Evolutionary conservation across 1,284 basidiomycete genomes (phyloP), one percentile per base, ranked within the genome.

Genomic region (Trametes hirsuta): DNA sequence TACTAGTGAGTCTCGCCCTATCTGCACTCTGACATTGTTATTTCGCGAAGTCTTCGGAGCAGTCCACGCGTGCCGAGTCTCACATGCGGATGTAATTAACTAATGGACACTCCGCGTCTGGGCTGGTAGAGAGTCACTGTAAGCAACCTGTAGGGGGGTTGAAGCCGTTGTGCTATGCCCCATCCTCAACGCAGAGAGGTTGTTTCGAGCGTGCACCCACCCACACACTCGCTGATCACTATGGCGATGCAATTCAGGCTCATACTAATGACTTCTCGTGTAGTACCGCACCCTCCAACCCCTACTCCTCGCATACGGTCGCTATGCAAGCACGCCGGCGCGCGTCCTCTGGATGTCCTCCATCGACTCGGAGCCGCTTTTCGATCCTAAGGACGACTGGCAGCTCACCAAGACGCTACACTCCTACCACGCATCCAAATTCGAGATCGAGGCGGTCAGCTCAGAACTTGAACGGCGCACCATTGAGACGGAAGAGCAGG

Each of bases 281-380:
- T 66, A 91, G 89, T 87, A 81, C 66, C 84, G 86, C 41, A 75
- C 78, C n/a, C 74, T 90, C 15, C 76, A 85, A 66, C 76, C 77
- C 6, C 71, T 83, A 14, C 76, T 91, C 6, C 63, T 74, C 11
- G 77, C 78, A 36, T 79, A 81, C 40, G 63, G 70, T 4, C 58
- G 42, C 4, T 18, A 35, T 15, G 47, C 59, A 0, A 50, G 48
- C 35, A 39, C 40, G 21, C 59, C 81, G 21, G 80, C 88, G 0
- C 84, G 93, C 24, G 83, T 95, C 6, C 74, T 95, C 21, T 95
- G 94, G 91, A 88, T 87, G 59, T 90, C 91, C 2, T 94, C 93
- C 1, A 68, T 88, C 8, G 89, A 91, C 71, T 84, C 87, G 0
- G 76, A 75, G 15, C 80, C 85, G 0, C 80, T 75, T 47, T 90